A percentile compares a stretch with the other conserved stretches of the same genome.
Conservation (phyloP, 768 basidiomycete species). For the Mycena olivaceomarginata region DNA sequence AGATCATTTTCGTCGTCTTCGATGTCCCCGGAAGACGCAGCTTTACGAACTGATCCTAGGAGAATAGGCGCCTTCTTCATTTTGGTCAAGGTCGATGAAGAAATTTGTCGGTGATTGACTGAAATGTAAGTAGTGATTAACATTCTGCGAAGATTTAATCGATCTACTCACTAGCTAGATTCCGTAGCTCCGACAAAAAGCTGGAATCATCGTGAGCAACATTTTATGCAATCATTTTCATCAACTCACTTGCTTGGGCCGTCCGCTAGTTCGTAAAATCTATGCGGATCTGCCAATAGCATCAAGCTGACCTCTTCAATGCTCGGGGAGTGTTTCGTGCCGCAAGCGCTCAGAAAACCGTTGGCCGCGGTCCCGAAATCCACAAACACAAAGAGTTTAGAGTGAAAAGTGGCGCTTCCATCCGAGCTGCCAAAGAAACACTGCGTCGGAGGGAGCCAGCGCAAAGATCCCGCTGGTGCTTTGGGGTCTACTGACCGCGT, state of each 20-base stretch:
- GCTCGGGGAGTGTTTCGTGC: constrained; percentile 91
- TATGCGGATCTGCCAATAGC: constrained; percentile 79
- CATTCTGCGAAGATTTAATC: not conserved
- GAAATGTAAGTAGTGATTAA: constrained; percentile 56
- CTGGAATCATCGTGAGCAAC: constrained; percentile 59
- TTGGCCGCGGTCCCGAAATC: constrained; percentile 92
- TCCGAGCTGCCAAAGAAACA: constrained; percentile 79
- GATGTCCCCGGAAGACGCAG: constrained; percentile 48
- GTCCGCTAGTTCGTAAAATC: constrained; percentile 83
- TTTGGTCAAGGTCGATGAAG: constrained; percentile 68
- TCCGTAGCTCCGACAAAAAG: constrained; percentile 88
- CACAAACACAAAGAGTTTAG: constrained; percentile 90
- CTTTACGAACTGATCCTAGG: constrained; percentile 82
- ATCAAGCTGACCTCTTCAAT: constrained; percentile 87
- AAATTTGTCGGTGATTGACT: constrained; percentile 80
- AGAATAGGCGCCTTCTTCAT: constrained; percentile 87
- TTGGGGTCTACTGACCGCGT: constrained; percentile 63
- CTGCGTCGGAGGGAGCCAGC: constrained; percentile 75
- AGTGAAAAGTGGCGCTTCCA: constrained; percentile 77
- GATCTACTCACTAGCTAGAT: constrained; percentile 63
- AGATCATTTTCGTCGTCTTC: constrained; percentile 59
- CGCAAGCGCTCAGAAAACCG: constrained; percentile 89
- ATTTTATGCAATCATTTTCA: not conserved
- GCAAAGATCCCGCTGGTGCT: constrained; percentile 56
- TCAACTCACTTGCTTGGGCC: constrained; percentile 78